Percentiles rank a stretch among this genome's conserved stretches.
These are phyloP conservation scores for Kondoa malvinella DNA, from an alignment of 768 basidiomycete genomes.

Conservation along the genomic window DNA sequence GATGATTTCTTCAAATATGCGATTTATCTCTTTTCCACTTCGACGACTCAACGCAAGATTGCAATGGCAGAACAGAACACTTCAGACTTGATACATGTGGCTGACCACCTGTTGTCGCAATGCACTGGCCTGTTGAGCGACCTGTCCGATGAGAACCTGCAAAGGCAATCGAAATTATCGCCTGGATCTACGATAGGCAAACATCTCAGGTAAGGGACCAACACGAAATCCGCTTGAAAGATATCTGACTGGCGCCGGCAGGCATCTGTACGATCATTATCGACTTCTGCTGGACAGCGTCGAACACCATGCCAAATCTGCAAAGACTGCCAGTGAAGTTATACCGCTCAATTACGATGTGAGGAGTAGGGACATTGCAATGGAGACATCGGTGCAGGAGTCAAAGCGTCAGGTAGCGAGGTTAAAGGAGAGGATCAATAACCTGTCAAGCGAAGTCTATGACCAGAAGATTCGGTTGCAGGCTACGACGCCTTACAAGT, in stretches of 20 bases:
- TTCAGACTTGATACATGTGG: not conserved
- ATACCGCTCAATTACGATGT: slow-evolving; percentile 20
- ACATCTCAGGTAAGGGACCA: slow-evolving; percentile 8
- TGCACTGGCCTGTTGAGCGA: slow-evolving; percentile 8
- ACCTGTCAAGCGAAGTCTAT: not conserved
- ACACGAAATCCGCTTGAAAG: not conserved
- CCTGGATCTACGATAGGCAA: slow-evolving; percentile 21
- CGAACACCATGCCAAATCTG: not conserved
- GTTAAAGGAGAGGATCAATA: slow-evolving; percentile 11
- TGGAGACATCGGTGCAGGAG: slow-evolving; percentile 14
- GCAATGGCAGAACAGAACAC: not conserved
- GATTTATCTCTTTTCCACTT: not conserved
- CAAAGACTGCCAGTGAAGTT: not conserved
- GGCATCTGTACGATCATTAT: slow-evolving; percentile 22
- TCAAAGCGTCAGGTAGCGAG: slow-evolving; percentile 8
- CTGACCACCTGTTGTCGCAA: slow-evolving; percentile 3
- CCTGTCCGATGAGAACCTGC: slow-evolving; percentile 14
- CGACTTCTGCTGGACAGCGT: slow-evolving; percentile 15
- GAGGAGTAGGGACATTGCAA: slow-evolving; percentile 14
- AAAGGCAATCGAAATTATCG: not conserved
- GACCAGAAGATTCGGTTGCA: slow-evolving; percentile 9
- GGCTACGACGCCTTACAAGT: slow-evolving; percentile 17
- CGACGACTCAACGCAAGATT: not conserved
- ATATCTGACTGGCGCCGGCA: not conserved
- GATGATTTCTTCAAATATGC: not conserved